These are phyloP conservation scores for Saccharomyces paradoxus DNA, from an alignment of 805 yeast genomes.

Conservation along the genomic window DNA sequence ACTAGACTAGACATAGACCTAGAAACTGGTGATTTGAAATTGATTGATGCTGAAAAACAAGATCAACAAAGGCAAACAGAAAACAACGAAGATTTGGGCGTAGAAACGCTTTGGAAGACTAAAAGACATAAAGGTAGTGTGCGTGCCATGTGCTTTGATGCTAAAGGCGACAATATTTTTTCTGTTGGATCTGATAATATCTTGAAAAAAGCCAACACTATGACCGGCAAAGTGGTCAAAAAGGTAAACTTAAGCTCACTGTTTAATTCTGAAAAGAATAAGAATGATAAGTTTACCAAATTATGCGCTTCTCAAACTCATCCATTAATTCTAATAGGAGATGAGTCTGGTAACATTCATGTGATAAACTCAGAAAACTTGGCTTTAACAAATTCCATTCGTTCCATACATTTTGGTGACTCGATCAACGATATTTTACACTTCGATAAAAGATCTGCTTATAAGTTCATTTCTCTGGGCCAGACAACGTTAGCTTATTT, in stretches of 20 bases:
- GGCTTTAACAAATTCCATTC: slow-evolving; percentile 40
- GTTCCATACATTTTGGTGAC: slow-evolving; percentile 59
- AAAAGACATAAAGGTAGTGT: slow-evolving; percentile 87
- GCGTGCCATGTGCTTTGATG: slow-evolving; percentile 57
- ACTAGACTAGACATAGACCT: neutral
- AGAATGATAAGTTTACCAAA: slow-evolving; percentile 28
- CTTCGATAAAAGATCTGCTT: slow-evolving; percentile 56
- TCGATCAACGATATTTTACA: slow-evolving; percentile 68
- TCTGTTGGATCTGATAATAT: slow-evolving; percentile 76
- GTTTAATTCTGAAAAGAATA: slow-evolving; percentile 2
- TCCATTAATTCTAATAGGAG: slow-evolving; percentile 45
- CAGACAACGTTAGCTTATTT: slow-evolving; percentile 72
- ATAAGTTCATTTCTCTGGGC: slow-evolving; percentile 74
- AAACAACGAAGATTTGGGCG: slow-evolving; percentile 12
- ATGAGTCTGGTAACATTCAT: slow-evolving; percentile 61
- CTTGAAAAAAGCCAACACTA: slow-evolving; percentile 62
- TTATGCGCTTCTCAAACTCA: slow-evolving; percentile 30
- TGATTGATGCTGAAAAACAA: slow-evolving; percentile 1
- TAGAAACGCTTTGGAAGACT: slow-evolving; percentile 62
- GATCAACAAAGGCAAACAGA: slow-evolving; percentile 1
- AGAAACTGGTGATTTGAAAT: slow-evolving; percentile 13
- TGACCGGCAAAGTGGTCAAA: slow-evolving; percentile 66
- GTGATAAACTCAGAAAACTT: slow-evolving; percentile 54
- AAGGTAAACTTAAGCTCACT: slow-evolving; percentile 33
- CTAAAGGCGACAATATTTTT: slow-evolving; percentile 43